phyloP scores from a whole-genome alignment of 202 grass and related monocot species.

The Carex arenaria region DNA sequence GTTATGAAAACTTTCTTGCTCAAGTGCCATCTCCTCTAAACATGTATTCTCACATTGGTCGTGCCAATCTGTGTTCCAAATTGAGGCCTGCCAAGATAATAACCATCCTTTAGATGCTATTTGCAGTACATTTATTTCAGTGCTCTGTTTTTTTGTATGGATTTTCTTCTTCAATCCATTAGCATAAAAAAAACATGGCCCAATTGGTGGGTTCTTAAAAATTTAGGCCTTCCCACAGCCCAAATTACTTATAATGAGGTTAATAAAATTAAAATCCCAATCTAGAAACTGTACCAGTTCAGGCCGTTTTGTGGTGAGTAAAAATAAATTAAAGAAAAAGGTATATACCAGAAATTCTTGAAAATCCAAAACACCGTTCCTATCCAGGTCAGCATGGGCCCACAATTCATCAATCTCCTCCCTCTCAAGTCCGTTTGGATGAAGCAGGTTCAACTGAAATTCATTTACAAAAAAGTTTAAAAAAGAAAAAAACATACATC shows the following conservation, averaged over 20 bases:
- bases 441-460: slow-evolving; percentile 62
- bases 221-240: neutral
- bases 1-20: slow-evolving; percentile 16
- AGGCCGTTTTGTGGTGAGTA: neutral
- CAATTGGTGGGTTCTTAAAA: neutral
- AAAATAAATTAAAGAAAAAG: neutral
- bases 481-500: neutral
- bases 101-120: neutral
- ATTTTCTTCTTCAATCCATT: neutral
- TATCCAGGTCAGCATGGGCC: slow-evolving; percentile 57
- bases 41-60: slow-evolving; percentile 35
- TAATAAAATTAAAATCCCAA: neutral
- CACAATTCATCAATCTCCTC: slow-evolving; percentile 73
- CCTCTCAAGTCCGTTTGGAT: slow-evolving; percentile 47
- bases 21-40: slow-evolving; percentile 27
- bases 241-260: neutral
- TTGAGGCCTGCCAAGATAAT: slow-evolving; percentile 39
- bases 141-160: neutral
- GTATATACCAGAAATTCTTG: slow-evolving; percentile 73
- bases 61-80: slow-evolving; percentile 65
- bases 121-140: neutral
- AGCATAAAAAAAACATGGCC: neutral
- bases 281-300: neutral
- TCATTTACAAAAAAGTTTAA: slow-evolving; percentile 22
- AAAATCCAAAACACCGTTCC: slow-evolving; percentile 62